Evolutionary conservation across 2,329 filamentous ascomycete species (phyloP), one percentile per base, ranked within the genome.

Genomic region (Trichoderma oligosporum): DNA sequence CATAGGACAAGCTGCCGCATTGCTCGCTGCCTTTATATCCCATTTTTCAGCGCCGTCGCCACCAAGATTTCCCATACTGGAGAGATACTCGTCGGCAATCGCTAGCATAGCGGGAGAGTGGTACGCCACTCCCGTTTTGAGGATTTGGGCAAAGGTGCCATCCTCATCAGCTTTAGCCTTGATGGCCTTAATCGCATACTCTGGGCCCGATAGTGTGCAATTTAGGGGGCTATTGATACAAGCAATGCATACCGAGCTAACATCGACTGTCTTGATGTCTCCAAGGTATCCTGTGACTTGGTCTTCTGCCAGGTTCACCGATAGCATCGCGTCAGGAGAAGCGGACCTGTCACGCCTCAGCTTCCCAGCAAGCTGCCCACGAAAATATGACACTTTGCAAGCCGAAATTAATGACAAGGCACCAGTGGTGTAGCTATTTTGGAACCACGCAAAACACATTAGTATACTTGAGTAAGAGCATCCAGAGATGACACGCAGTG

Each of bases 31-130:
- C 24, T 56, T n/a, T 48, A 12, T 12, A 29, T 36, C 48, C 36
- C n/a, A n/a, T n/a, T n/a, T n/a, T n/a, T n/a, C n/a, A n/a, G n/a
- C n/a, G n/a, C n/a, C n/a, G n/a, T n/a, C n/a, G n/a, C n/a, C n/a
- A n/a, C n/a, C n/a, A n/a, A n/a, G n/a, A n/a, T n/a, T n/a, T n/a
- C n/a, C n/a, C n/a, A n/a, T n/a, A n/a, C n/a, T n/a, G n/a, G n/a
- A n/a, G n/a, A n/a, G 4, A 11, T 80, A 80, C 3, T 75, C 71
- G 9, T 75, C 73, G 2, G 76, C 74, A 2, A 63, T 46, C 3
- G 24, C 31, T 7, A 45, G 11, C 60, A 66, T 63, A 5, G 64
- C 63, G 1, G n/a, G 33, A 4, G 64, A 66, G 36, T 66, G 65
- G 45, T 66, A 66, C 0, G 63, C 65, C 0, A 60, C 56, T 1